These are phyloP conservation scores for Calocybe indica DNA, from an alignment of 768 basidiomycete species.

Conservation along the genomic window DNA sequence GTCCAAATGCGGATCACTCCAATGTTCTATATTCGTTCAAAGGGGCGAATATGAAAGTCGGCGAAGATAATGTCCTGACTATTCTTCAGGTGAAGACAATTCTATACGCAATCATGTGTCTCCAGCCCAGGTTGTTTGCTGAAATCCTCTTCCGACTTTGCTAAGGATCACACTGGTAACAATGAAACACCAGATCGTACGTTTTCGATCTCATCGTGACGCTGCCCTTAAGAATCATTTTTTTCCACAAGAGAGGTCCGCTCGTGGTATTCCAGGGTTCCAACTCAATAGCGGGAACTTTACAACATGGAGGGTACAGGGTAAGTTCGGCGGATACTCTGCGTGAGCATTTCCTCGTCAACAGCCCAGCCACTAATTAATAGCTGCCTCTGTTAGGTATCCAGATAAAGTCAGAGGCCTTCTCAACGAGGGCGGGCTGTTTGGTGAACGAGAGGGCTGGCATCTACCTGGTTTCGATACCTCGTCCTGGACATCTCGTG, in stretches of 20 bases:
- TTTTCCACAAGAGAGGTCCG: constrained; percentile 19
- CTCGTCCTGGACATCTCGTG: constrained; percentile 51
- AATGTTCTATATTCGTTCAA: constrained; percentile 12
- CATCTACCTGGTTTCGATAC: constrained; percentile 69
- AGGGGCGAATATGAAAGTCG: constrained; percentile 38
- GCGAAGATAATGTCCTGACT: constrained; percentile 69
- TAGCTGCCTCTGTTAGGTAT: constrained; percentile 39
- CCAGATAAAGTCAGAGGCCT: constrained; percentile 62
- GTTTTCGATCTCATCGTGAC: too few relatives aligned
- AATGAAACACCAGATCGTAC: too few relatives aligned
- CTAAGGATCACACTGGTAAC: too few relatives aligned
- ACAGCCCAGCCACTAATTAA: not conserved
- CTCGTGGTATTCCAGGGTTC: constrained; percentile 77
- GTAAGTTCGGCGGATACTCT: constrained; percentile 68
- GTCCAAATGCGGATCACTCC: too few relatives aligned
- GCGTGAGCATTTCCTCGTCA: constrained; percentile 30
- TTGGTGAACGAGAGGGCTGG: constrained; percentile 66
- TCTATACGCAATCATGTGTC: too few relatives aligned
- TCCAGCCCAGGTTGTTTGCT: too few relatives aligned
- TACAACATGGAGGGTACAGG: constrained; percentile 65
- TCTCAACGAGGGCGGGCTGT: constrained; percentile 68
- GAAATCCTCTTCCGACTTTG: too few relatives aligned
- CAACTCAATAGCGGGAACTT: constrained; percentile 55
- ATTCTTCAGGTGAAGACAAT: constrained; percentile 53
- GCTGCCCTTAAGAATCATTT: not conserved